Conservation (phyloP, 768 basidiomycete genomes). For the Lactifluus rugatus region DNA sequence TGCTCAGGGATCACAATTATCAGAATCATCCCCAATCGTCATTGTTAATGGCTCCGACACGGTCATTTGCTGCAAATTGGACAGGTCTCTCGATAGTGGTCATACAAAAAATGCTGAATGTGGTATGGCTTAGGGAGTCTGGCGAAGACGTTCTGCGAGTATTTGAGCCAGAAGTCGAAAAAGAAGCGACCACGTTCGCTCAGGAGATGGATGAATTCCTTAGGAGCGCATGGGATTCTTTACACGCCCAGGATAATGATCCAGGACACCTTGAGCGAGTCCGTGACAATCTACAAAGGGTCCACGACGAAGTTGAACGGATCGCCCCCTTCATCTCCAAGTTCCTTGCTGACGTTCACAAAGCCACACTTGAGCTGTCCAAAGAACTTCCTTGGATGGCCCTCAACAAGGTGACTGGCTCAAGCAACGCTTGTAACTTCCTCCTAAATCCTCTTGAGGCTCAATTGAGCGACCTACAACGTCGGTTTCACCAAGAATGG, state of each 20-base stretch:
- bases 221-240: not conserved
- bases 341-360: not conserved
- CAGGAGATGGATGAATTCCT: conserved; percentile 6
- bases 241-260: too few relatives aligned
- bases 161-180: not conserved
- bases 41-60: not conserved
- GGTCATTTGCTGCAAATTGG: conserved; percentile 12
- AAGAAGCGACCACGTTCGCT: not conserved
- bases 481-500: not conserved
- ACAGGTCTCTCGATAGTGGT: conserved; percentile 14
- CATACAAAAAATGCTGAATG: not conserved
- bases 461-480: not conserved
- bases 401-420: not conserved
- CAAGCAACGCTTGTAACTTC: not conserved
- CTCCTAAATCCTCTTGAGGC: not conserved
- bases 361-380: not conserved
- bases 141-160: not conserved
- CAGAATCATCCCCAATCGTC: not conserved
- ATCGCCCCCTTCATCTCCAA: not conserved
- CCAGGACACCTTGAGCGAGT: too few relatives aligned
- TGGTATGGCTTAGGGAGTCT: not conserved
- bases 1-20: conserved; percentile 4
- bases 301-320: not conserved
- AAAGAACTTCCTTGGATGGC: not conserved
- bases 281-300: too few relatives aligned